A percentile compares a stretch with the other conserved stretches of the same genome.
These are phyloP conservation scores for Aspergillus haitiensis DNA, from an alignment of 495 filamentous ascomycete genomes.

Conservation along the genomic window DNA sequence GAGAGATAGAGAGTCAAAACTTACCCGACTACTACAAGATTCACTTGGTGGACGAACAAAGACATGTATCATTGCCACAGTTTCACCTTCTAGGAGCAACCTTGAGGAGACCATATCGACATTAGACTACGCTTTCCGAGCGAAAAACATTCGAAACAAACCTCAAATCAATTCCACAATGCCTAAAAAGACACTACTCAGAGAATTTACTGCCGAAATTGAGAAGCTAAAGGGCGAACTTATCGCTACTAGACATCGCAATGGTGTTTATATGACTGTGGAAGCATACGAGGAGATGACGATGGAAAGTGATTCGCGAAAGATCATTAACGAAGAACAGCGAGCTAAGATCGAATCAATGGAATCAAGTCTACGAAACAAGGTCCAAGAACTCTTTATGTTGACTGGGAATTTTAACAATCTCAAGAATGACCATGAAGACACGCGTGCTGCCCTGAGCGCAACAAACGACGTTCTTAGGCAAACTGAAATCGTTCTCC, in stretches of 20 bases:
- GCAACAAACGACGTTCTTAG: constrained; percentile 78
- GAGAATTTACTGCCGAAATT: constrained; percentile 90
- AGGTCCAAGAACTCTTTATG: constrained; percentile 84
- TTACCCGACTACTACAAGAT: constrained; percentile 92
- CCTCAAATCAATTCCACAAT: constrained; percentile 90
- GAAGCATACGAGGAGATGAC: constrained; percentile 85
- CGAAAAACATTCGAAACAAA: constrained; percentile 98
- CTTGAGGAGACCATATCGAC: constrained; percentile 98
- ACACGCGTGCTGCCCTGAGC: constrained; percentile 65
- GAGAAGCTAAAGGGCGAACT: constrained; percentile 91
- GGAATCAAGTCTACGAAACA: constrained; percentile 84
- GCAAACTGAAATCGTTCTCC: constrained; percentile 81
- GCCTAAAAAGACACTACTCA: constrained; percentile 86
- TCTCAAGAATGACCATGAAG: constrained; percentile 83
- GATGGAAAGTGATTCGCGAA: constrained; percentile 85
- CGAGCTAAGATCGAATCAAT: constrained; percentile 88
- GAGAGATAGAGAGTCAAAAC: constrained; percentile 78
- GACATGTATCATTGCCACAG: constrained; percentile 96
- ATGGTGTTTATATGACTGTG: constrained; percentile 88
- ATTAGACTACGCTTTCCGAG: constrained; percentile 93
- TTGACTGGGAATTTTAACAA: constrained; percentile 81
- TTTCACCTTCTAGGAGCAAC: constrained; percentile 91
- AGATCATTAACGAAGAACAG: constrained; percentile 90
- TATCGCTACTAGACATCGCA: constrained; percentile 87
- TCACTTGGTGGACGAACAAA: constrained; percentile 94